phyloP scores from a whole-genome alignment of 73 alveolate genomes.

The Durusdinium trenchii region DNA sequence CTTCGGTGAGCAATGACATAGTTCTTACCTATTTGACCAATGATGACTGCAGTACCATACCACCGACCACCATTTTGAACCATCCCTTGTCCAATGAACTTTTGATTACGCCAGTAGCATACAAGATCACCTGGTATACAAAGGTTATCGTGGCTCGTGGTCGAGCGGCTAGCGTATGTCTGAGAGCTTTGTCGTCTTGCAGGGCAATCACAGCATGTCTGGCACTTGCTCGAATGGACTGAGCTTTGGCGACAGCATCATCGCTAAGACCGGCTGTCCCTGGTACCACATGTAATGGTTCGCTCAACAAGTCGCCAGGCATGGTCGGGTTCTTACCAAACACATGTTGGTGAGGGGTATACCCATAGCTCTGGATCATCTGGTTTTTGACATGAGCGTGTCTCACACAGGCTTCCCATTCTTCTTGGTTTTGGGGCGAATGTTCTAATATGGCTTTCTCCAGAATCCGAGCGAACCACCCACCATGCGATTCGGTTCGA shows the following conservation, averaged over 20 bases:
- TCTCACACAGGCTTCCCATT: not conserved
- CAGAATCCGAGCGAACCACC: not conserved
- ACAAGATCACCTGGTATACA: not conserved
- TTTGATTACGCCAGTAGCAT: not conserved
- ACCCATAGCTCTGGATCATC: not conserved
- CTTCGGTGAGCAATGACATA: not conserved
- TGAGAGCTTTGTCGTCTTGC: not conserved
- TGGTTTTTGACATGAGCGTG: not conserved
- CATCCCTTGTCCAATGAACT: not conserved
- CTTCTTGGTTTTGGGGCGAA: not conserved
- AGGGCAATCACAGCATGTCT: not conserved
- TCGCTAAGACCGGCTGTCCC: not conserved
- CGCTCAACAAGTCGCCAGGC: not conserved
- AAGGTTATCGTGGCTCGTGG: not conserved
- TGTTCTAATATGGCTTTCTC: not conserved
- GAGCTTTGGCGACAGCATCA: not conserved
- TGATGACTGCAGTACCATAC: not conserved
- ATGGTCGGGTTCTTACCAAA: not conserved
- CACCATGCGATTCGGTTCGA: not conserved
- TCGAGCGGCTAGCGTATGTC: not conserved
- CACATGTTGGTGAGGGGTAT: not conserved
- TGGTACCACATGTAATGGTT: not conserved
- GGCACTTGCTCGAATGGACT: not conserved
- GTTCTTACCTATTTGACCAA: not conserved
- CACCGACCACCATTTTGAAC: not conserved